Conservation (phyloP, 2,329 filamentous ascomycete genomes). For the Fusarium domesticum region DNA sequence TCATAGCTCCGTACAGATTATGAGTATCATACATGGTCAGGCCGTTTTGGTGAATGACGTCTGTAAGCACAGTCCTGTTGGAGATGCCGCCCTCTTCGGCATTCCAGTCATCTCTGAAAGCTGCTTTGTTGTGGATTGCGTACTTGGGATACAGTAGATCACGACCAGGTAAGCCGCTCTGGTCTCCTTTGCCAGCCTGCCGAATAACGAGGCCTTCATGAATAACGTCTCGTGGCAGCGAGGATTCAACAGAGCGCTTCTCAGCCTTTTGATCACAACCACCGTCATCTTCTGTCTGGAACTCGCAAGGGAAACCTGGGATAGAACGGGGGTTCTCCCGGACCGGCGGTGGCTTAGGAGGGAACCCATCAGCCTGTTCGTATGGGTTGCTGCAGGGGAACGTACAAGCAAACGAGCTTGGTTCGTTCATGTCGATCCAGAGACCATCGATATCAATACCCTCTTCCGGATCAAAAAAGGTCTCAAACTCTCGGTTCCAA, state of each 20-base stretch:
- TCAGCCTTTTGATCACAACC: not conserved
- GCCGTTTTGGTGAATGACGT: conserved; percentile 73
- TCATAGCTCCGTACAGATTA: conserved; percentile 73
- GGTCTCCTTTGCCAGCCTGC: conserved; percentile 53
- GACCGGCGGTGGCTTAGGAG: conserved; percentile 58
- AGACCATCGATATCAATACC: conserved; percentile 75
- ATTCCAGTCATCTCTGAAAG: conserved; percentile 35
- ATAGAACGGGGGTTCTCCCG: conserved; percentile 61
- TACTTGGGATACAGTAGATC: conserved; percentile 75
- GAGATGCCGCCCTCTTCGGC: conserved; percentile 58
- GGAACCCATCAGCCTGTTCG: conserved; percentile 37
- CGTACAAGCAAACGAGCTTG: conserved; percentile 27
- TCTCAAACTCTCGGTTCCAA: conserved; percentile 66
- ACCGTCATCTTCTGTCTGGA: conserved; percentile 19
- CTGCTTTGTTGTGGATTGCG: conserved; percentile 69
- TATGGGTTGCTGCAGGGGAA: conserved; percentile 33
- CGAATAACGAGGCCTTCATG: conserved; percentile 1
- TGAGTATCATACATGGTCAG: conserved; percentile 78
- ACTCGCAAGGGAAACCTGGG: conserved; percentile 60
- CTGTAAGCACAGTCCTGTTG: conserved; percentile 67
- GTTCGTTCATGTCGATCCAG: conserved; percentile 69
- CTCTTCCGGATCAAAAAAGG: conserved; percentile 60
- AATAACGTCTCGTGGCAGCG: not conserved
- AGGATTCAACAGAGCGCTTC: not conserved
- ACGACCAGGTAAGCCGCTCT: conserved; percentile 42